Percentiles rank a stretch among this genome's conserved stretches.
phyloP scores from a whole-genome alignment of 1,284 basidiomycete genomes.

The Coniophora puteana region DNA sequence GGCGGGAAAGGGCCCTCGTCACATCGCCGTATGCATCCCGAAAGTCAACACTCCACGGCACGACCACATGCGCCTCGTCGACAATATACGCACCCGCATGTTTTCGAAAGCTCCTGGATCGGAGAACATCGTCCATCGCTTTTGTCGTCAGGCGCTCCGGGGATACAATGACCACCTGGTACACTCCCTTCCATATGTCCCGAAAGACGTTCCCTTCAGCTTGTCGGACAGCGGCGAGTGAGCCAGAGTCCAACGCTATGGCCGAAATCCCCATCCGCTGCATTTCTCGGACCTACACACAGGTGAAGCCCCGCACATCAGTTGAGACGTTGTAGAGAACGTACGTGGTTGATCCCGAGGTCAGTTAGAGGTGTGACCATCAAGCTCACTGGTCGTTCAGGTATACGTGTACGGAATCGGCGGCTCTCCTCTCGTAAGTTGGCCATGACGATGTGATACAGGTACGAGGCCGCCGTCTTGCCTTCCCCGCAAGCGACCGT shows the following conservation, averaged over 20 bases:
- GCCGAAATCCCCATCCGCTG: not conserved
- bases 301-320: not conserved
- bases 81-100: conserved; percentile 16
- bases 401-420: no score
- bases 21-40: conserved; percentile 21
- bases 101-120: conserved; percentile 11
- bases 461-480: no score
- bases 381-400: conserved; percentile 6
- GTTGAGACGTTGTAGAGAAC: not conserved
- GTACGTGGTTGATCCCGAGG: conserved; percentile 5
- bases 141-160: conserved; percentile 5
- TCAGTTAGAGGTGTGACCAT: conserved; percentile 7
- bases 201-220: not conserved
- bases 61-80: conserved; percentile 28
- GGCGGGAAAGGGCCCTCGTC: conserved; percentile 12
- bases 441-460: no score
- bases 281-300: conserved; percentile 1
- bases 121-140: conserved; percentile 16
- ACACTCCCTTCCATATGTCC: no score
- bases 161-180: no score
- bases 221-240: not conserved
- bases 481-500: no score
- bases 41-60: conserved; percentile 22
- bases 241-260: conserved; percentile 1
- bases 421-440: no score